Evolutionary conservation across 257 asterid genomes (phyloP), one percentile per base, ranked within the genome.

Genomic region (Fraxinus cuspidata): DNA sequence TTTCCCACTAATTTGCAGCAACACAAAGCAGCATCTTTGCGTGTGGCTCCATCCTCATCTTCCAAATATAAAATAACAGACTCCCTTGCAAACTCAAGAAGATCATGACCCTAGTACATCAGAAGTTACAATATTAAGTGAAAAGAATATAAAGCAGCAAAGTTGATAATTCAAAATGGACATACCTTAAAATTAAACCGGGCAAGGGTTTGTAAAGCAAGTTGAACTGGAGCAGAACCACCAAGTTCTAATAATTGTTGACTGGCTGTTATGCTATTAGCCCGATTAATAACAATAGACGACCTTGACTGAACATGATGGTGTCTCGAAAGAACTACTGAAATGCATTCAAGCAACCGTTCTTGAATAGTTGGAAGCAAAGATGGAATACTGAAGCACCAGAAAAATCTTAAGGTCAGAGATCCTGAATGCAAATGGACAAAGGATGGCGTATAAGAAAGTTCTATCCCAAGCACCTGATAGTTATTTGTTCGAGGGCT

Each of bases 1-100:
- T 92, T 96, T 65, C 92, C 90, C 84, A 93, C 90, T 74, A 96
- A 83, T 78, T 89, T 92, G 89, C 97, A 96, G 92, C 99, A 96
- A 87, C 99, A 96, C 32, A 96, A 85, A 8, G 98, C 99, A 81
- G 99, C 98, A 85, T 93, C 97, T 89, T 93, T 96, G 76, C 99
- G 84, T 79, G 97, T 96, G 63, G 87, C 91, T 81, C 99, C 97
- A 79, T 93, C 98, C 70, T 96, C 99, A 60, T 96, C 99, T 84
- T 93, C 98, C 67, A 96, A 86, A 86, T 92, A 96, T 47, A 84
- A 86, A 85, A 96, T 92, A 79, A 92, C 99, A 74, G 95, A 93
- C 74, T 89, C 97, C 84, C 96, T 90, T 72, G 97, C 98, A 85
- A 92, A 92, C 89, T 90, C 96, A 7, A 96, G 98, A 81, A 96